A percentile compares a stretch with the other conserved stretches of the same genome.
Evolutionary conservation across 2,329 filamentous ascomycete genomes (phyloP).

Genomic region (Xylariaceae sp.): DNA sequence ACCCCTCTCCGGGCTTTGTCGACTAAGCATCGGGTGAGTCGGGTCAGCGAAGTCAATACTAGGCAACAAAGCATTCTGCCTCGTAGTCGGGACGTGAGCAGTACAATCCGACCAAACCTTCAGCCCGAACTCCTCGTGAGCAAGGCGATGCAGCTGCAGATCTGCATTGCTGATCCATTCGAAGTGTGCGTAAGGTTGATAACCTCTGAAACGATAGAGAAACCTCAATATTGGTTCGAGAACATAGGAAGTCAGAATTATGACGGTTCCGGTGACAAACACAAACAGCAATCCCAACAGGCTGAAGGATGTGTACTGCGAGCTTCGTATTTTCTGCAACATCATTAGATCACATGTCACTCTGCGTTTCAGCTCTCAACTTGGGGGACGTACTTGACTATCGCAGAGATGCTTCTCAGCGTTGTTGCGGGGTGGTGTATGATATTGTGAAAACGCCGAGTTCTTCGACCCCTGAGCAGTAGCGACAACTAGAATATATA

Average conservation of each 20-base stretch:
- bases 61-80: neutral
- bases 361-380: neutral
- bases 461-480: neutral
- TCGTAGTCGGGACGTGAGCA: neutral
- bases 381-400: neutral
- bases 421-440: neutral
- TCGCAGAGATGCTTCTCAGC: neutral
- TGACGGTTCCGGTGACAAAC: neutral
- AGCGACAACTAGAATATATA: neutral
- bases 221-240: neutral
- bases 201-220: neutral
- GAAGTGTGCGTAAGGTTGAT: neutral
- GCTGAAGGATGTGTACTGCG: neutral
- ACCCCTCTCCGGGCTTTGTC: neutral
- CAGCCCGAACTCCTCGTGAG: neutral
- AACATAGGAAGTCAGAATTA: neutral
- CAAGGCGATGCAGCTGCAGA: neutral
- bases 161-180: neutral
- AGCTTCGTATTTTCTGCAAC: neutral
- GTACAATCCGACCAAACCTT: neutral
- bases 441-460: neutral
- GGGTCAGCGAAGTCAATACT: neutral
- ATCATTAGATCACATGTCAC: neutral
- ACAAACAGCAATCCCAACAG: neutral
- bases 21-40: neutral